Base-by-base conservation (phyloP, 2,329 filamentous ascomycete species). In the Apiospora arundinis region DNA sequence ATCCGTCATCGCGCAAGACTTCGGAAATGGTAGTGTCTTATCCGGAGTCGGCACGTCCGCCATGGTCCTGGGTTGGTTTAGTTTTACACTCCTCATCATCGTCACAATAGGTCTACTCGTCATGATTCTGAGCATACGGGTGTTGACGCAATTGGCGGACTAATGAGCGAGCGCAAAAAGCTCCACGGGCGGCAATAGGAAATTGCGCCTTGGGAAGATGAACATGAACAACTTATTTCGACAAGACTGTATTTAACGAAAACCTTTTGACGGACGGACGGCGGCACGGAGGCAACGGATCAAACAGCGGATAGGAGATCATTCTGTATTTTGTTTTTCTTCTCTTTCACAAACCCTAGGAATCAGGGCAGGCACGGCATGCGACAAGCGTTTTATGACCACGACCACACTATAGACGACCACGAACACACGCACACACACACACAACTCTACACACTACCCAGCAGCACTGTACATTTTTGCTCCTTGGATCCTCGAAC, bases 1-100 rank as follows among this genome's bases (percentile, higher is more conserved):
- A 28, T 95, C 94, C 72, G 93, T 97, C 75, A 95, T 99, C 75
- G 94, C 95, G 0, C 74, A 77, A 21, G 77, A 83, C 44, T 81
- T 84, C 60, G 80, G 81, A 28, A 78, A 81, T 46, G 81, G 82
- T 3, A 78, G 78, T 23, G 79, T 84, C 28, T 56, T 74, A 42
- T 82, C 80, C 0, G 78, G 83, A 1, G 74, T 76, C 2, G 78
- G 81, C 0, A 95, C 94, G 67, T 93, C 92, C 49, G 95, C 96
- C 71, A 98, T 99, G 94, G 93, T 98, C 23, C 87, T 99, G 79
- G 96, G 96, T 72, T 99, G 96, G 96, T 98, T 99, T 83, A 93
- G 94, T 56, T 98, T 99, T 79, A 92, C 93, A 28, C 83, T 98
- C 69, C 87, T 99, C 75, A 97, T 99, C 77, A 92, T 98, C 73